These are phyloP conservation scores for Fragosphaeria purpurea DNA, from an alignment of 2,329 filamentous ascomycete genomes.

Conservation along the genomic window DNA sequence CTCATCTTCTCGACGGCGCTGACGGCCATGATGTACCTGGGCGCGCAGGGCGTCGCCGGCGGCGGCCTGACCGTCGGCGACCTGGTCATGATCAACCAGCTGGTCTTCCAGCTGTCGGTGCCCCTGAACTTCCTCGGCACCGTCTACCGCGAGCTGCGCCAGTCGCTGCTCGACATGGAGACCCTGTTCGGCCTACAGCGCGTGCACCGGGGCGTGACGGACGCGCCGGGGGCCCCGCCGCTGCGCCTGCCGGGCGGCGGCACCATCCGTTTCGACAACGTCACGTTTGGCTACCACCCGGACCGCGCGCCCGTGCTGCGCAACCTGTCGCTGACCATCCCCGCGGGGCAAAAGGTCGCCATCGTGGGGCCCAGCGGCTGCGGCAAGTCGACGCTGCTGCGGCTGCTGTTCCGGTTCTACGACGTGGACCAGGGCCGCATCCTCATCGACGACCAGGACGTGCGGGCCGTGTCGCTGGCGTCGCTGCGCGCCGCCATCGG, in stretches of 20 bases:
- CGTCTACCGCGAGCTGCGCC: slow-evolving; percentile 89
- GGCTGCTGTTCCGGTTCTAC: slow-evolving; percentile 88
- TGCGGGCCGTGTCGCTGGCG: slow-evolving; percentile 71
- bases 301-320: slow-evolving; percentile 80
- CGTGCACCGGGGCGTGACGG: slow-evolving; percentile 80
- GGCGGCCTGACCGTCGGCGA: slow-evolving; percentile 85
- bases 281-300: slow-evolving; percentile 82
- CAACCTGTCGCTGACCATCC: slow-evolving; percentile 78
- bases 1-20: slow-evolving; percentile 92
- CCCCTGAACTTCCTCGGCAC: slow-evolving; percentile 97
- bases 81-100: slow-evolving; percentile 96
- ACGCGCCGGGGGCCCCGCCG: slow-evolving; percentile 62
- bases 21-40: slow-evolving; percentile 97
- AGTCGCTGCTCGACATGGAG: slow-evolving; percentile 96
- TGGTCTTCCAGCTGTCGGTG: slow-evolving; percentile 95
- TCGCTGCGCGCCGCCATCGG: slow-evolving; percentile 79
- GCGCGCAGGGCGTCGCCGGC: slow-evolving; percentile 74
- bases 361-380: slow-evolving; percentile 93
- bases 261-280: slow-evolving; percentile 89
- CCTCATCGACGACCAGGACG: slow-evolving; percentile 85
- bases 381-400: slow-evolving; percentile 87
- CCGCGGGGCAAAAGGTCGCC: slow-evolving; percentile 90
- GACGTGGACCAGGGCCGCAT: slow-evolving; percentile 80
- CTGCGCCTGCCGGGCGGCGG: slow-evolving; percentile 67
- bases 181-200: slow-evolving; percentile 96